These are phyloP conservation scores for Sphagnum tenellum DNA, from an alignment of 225 moss, liverwort and hornwort genomes.

Conservation along the genomic window DNA sequence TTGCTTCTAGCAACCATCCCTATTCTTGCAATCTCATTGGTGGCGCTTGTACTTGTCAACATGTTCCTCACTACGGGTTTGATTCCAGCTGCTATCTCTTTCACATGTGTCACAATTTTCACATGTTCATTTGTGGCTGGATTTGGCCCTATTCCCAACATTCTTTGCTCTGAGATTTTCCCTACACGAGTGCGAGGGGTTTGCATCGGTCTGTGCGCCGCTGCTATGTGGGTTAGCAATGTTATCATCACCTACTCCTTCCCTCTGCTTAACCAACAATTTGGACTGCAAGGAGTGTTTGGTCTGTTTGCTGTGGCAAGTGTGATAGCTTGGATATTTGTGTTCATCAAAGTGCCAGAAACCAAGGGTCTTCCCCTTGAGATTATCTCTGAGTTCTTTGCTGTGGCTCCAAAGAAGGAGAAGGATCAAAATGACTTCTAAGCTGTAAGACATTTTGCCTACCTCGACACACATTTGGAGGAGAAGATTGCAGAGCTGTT, in stretches of 20 bases:
- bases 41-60: slow-evolving; percentile 53
- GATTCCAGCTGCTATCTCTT: slow-evolving; percentile 59
- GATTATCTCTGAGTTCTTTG: slow-evolving; percentile 88
- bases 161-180: slow-evolving; percentile 89
- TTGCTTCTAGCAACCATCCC: slow-evolving; percentile 74
- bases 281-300: slow-evolving; percentile 80
- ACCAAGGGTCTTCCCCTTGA: slow-evolving; percentile 90
- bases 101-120: slow-evolving; percentile 67
- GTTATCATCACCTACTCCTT: slow-evolving; percentile 83
- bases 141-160: slow-evolving; percentile 91
- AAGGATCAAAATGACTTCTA: too few species aligned
- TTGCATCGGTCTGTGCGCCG: slow-evolving; percentile 77
- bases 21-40: slow-evolving; percentile 47
- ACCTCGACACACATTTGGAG: too few species aligned
- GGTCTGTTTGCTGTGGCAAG: slow-evolving; percentile 67
- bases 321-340: slow-evolving; percentile 68
- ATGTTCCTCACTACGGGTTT: slow-evolving; percentile 44
- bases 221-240: slow-evolving; percentile 83
- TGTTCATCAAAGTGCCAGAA: slow-evolving; percentile 85
- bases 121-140: slow-evolving; percentile 87
- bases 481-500: too few species aligned
- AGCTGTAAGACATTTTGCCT: too few species aligned
- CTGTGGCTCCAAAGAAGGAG: slow-evolving; percentile 26
- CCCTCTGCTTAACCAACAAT: slow-evolving; percentile 57
- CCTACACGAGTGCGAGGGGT: slow-evolving; percentile 91